Evolutionary conservation across 2,329 filamentous ascomycete genomes (phyloP).

Genomic region (Penicillium sp.): DNA sequence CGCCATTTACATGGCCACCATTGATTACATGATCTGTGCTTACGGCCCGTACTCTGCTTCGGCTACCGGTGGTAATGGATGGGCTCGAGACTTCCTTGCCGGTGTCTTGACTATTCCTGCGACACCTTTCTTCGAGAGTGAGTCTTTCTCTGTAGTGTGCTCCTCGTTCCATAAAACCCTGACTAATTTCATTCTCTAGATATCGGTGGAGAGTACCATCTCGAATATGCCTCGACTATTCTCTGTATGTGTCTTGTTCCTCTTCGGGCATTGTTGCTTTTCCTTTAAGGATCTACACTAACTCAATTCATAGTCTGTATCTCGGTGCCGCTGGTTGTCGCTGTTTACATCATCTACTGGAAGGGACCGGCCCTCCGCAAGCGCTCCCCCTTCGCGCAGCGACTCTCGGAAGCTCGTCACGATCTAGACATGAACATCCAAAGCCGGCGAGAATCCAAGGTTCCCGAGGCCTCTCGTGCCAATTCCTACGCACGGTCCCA

Average conservation of each 20-base stretch:
- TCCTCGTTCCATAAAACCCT: background rate
- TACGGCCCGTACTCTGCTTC: conserved; percentile 70
- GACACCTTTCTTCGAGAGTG: conserved; percentile 53
- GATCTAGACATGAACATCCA: conserved; percentile 33
- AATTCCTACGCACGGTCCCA: conserved; percentile 45
- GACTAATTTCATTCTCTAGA: conserved; percentile 39
- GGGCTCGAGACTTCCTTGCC: conserved; percentile 67
- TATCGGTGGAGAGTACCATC: conserved; percentile 58
- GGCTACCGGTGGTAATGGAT: conserved; percentile 69
- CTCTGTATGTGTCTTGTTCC: conserved; percentile 48
- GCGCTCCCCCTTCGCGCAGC: conserved; percentile 68
- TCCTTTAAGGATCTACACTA: background rate
- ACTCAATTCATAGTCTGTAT: conserved; percentile 52
- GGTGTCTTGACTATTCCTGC: conserved; percentile 66
- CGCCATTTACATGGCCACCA: conserved; percentile 67
- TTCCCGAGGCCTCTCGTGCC: conserved; percentile 40
- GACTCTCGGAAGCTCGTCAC: conserved; percentile 54
- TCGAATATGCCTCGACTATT: conserved; percentile 67
- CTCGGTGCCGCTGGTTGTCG: conserved; percentile 63
- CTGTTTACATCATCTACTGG: conserved; percentile 70
- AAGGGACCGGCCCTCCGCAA: conserved; percentile 64
- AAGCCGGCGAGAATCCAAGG: conserved; percentile 37
- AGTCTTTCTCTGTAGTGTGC: conserved; percentile 39
- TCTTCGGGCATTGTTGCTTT: background rate
- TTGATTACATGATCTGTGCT: conserved; percentile 70